phyloP scores from a whole-genome alignment of 2,329 filamentous ascomycete genomes.

The Fusarium ramigenum region DNA sequence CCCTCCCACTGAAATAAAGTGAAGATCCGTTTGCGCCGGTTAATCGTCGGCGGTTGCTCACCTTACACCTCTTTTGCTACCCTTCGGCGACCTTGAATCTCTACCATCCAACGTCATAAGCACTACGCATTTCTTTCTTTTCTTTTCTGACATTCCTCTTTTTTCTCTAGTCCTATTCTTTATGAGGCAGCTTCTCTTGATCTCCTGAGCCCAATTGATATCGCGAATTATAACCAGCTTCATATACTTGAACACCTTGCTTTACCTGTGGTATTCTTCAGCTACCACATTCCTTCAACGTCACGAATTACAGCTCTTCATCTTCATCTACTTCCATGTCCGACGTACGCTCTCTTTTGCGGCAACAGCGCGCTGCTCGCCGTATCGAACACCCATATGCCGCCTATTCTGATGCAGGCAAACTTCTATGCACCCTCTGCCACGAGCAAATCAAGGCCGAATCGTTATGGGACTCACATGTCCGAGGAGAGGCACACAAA shows the following conservation, averaged over 20 bases:
- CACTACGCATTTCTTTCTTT: slow-evolving; percentile 10
- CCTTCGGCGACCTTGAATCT: slow-evolving; percentile 22
- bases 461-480: slow-evolving; percentile 72
- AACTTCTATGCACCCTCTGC: slow-evolving; percentile 74
- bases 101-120: slow-evolving; percentile 21
- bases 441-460: slow-evolving; percentile 72
- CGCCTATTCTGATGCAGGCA: slow-evolving; percentile 73
- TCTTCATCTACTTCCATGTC: slow-evolving; percentile 64
- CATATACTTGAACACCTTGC: not conserved
- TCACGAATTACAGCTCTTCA: not conserved
- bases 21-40: slow-evolving; percentile 41
- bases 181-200: not conserved
- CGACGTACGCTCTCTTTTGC: slow-evolving; percentile 81
- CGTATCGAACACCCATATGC: slow-evolving; percentile 76
- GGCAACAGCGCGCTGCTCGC: slow-evolving; percentile 78
- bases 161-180: not conserved
- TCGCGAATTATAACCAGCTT: not conserved
- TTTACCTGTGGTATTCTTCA: slow-evolving; percentile 15
- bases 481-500: slow-evolving; percentile 58
- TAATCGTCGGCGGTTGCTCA: slow-evolving; percentile 42
- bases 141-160: not conserved
- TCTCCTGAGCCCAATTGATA: not conserved
- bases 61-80: slow-evolving; percentile 28
- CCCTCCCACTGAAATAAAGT: not conserved
- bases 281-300: not conserved